A percentile compares a stretch with the other conserved stretches of the same genome.
Evolutionary conservation across 169 alveolate species (phyloP).

Genomic region (Toxoplasma gondii): DNA sequence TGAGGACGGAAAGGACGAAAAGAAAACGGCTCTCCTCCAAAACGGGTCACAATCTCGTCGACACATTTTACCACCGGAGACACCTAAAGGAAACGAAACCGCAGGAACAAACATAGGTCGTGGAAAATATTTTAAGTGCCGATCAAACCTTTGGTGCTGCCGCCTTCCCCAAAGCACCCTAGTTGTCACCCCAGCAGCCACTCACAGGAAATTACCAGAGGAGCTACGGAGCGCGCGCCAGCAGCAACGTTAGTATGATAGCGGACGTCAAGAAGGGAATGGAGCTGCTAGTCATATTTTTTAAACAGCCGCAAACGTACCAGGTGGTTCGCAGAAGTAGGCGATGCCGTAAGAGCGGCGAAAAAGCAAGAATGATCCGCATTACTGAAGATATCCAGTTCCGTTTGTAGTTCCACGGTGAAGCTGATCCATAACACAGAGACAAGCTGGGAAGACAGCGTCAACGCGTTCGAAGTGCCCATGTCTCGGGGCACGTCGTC

Average conservation of each 20-base stretch:
- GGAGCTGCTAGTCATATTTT: neutral
- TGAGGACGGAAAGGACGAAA: conserved; percentile 21
- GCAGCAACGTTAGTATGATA: neutral
- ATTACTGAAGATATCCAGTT: conserved; percentile 24
- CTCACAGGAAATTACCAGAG: neutral
- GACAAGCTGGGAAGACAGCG: neutral
- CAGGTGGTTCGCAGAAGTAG: neutral
- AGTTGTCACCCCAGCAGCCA: neutral
- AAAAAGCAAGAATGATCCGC: conserved; percentile 9
- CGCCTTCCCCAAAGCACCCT: neutral
- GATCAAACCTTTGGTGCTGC: neutral
- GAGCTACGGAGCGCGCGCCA: neutral
- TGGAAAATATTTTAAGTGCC: no score
- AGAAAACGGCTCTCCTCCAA: conserved; percentile 21
- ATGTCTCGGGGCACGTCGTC: no score
- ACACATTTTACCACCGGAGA: neutral
- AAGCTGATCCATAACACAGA: neutral
- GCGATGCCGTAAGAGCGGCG: conserved; percentile 10
- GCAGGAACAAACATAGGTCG: neutral
- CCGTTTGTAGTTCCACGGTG: neutral
- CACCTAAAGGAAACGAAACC: neutral
- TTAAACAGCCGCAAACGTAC: neutral
- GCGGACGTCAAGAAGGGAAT: no score
- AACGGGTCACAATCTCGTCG: neutral
- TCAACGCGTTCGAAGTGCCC: no score